Conservation (phyloP, 1,139 yeast genomes). For the Taphrina communis region DNA sequence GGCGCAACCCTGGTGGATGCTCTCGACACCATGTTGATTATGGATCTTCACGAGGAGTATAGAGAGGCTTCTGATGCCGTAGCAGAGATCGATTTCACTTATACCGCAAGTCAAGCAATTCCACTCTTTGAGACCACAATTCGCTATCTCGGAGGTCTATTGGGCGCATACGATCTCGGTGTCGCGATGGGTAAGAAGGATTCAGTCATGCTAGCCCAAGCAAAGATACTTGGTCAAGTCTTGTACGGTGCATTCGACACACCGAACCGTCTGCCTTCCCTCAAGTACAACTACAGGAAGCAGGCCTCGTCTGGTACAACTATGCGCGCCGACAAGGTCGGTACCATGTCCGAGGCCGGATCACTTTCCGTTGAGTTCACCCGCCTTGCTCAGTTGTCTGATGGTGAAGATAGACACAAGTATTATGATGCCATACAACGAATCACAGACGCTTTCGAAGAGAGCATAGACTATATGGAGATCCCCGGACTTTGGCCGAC, state of each 20-base stretch:
- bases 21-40: conserved; percentile 78
- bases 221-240: conserved; percentile 68
- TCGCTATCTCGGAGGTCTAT: conserved; percentile 88
- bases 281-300: conserved; percentile 62
- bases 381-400: conserved; percentile 79
- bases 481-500: conserved; percentile 57
- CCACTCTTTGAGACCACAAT: conserved; percentile 92
- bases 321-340: conserved; percentile 70
- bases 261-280: conserved; percentile 48
- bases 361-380: conserved; percentile 88
- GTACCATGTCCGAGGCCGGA: conserved; percentile 88
- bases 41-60: conserved; percentile 75
- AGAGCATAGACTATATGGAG: conserved; percentile 50
- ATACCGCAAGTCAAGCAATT: conserved; percentile 57
- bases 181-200: conserved; percentile 53
- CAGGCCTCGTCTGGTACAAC: conserved; percentile 51
- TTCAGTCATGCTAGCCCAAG: conserved; percentile 75
- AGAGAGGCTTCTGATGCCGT: conserved; percentile 77
- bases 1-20: conserved; percentile 97
- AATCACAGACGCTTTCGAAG: conserved; percentile 55
- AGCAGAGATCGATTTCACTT: conserved; percentile 65
- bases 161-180: conserved; percentile 79
- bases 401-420: conserved; percentile 63
- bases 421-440: conserved; percentile 72
- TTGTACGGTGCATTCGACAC: conserved; percentile 50